Evolutionary conservation across 2,329 filamentous ascomycete species (phyloP), one percentile per base, ranked within the genome.

Genomic region (Escovopsis weberi): DNA sequence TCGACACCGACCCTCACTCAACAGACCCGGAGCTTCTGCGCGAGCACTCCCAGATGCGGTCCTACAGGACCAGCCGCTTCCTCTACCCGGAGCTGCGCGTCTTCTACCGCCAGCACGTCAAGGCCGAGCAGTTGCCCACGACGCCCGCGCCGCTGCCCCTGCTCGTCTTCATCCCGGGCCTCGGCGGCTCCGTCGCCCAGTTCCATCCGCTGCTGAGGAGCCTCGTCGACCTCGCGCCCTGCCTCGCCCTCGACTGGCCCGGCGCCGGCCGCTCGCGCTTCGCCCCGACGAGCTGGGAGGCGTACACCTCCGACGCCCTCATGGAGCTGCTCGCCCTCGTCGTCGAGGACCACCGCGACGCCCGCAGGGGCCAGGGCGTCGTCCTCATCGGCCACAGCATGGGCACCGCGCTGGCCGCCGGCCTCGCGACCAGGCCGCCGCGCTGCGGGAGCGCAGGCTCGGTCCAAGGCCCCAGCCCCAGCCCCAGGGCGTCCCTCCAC

Each of bases 181-280:
- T 96, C 9, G 91, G 89, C n/a, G 91, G 91, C 39, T 94, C 85
- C 1, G 74, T 87, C 23, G 82, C 86, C 10, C 91, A 96, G 56
- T 96, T 95, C 56, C 74, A 85, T 43, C 77, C 83, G 28, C 65
- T 96, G 5, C 65, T 96, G 12, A 82, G 78, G 18, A 91, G 85
- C 59, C 69, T 98, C 39, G 75, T 83, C 40, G 86, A 93, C 55
- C 68, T 87, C 39, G 86, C 84, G 11, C 81, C 87, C 39, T 94
- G 88, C 58, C 70, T 63, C 49, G 84, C 86, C 4, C 78, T 96
- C 48, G 91, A 98, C 58, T 69, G 95, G 4, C 89, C 91, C 1
- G 91, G 91, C 34, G 94, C 88, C 53, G 91, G 91, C 28, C 67
- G 80, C 19, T 95, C 89, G 2, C 66, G 72, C 8, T 94, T 89